Conservation (phyloP, 805 yeast species). For the Yamadazyma phyllophila region DNA sequence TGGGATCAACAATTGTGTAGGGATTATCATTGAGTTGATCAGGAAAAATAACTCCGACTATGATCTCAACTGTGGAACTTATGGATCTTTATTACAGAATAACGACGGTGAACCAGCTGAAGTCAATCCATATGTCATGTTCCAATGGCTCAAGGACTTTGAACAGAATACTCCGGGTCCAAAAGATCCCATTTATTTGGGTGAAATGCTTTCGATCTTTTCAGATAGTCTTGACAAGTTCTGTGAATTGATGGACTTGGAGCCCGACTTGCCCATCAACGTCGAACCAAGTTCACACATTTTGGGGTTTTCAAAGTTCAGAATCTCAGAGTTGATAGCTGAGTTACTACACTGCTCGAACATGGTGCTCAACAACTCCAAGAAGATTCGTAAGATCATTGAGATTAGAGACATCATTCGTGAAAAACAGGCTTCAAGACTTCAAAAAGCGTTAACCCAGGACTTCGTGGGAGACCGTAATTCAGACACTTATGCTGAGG, state of each 20-base stretch:
- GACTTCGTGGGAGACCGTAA: slow-evolving; percentile 12
- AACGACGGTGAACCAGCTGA: slow-evolving; percentile 33
- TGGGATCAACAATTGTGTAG: slow-evolving; percentile 91
- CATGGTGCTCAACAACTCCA: slow-evolving; percentile 86
- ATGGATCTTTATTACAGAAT: slow-evolving; percentile 53
- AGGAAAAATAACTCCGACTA: slow-evolving; percentile 96
- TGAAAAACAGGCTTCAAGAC: slow-evolving; percentile 36
- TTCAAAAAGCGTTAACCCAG: slow-evolving; percentile 41
- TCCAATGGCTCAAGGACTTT: slow-evolving; percentile 44
- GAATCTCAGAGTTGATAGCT: slow-evolving; percentile 88
- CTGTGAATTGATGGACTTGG: slow-evolving; percentile 53
- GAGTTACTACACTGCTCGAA: slow-evolving; percentile 96
- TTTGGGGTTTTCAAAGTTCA: slow-evolving; percentile 87
- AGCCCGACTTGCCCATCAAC: slow-evolving; percentile 21
- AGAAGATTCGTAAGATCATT: slow-evolving; percentile 65
- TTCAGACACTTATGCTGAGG: slow-evolving; percentile 13
- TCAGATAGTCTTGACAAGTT: slow-evolving; percentile 72
- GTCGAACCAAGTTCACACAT: slow-evolving; percentile 35
- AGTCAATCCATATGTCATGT: slow-evolving; percentile 41
- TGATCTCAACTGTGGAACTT: slow-evolving; percentile 82
- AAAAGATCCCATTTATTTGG: slow-evolving; percentile 90
- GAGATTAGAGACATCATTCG: slow-evolving; percentile 68
- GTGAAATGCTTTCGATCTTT: slow-evolving; percentile 76
- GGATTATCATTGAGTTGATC: slow-evolving; percentile 89
- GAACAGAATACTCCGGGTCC: slow-evolving; percentile 92